Base-by-base conservation (phyloP, 139 green algal genomes). In the Tetradesmus lagerheimii region DNA sequence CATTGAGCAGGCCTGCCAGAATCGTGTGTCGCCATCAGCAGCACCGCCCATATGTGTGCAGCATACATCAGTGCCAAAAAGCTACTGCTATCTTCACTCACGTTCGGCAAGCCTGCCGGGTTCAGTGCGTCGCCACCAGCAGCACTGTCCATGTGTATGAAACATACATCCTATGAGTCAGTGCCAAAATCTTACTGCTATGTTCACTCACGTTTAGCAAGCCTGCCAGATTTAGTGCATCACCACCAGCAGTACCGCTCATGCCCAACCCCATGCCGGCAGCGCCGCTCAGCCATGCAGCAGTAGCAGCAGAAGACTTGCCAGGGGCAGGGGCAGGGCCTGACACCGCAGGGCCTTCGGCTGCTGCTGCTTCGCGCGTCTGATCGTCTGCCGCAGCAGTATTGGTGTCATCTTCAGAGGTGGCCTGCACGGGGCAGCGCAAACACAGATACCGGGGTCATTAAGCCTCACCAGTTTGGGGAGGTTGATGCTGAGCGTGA, bases 151-250 rank as follows among this genome's bases (percentile, higher is more conserved):
- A 64, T 80, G 71, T 16, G 12, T 16, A 80, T n/a, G 34, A 9
- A 80, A 4, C 71, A 43, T 80, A 50, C 43, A 50, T 4, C 43
- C 43, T 50, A 14, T 16, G 1, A 64, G 23, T 23, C 12, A 64
- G 50, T 64, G 15, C 6, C 12, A 25, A 25, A 23, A 64, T n/a
- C n/a, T n/a, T n/a, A n/a, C n/a, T n/a, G n/a, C n/a, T n/a, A n/a
- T n/a, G n/a, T n/a, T n/a, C 15, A 64, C 50, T 64, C 76, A 94
- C 91, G 86, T 95, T 95, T 31, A 94, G 91, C 74, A 95, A 86
- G 0, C 80, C 80, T 4, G 80, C 80, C 15, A 86, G 50, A 15
- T 86, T 75, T 0, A 86, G 15, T 20, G 47, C 4, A 16, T 86
- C 80, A 35, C 47, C 57, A 27, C 80, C 80, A 50, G 18, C 37